Conservation (phyloP, 2,329 filamentous ascomycete species). For the Scleromitrula shiraiana region DNA sequence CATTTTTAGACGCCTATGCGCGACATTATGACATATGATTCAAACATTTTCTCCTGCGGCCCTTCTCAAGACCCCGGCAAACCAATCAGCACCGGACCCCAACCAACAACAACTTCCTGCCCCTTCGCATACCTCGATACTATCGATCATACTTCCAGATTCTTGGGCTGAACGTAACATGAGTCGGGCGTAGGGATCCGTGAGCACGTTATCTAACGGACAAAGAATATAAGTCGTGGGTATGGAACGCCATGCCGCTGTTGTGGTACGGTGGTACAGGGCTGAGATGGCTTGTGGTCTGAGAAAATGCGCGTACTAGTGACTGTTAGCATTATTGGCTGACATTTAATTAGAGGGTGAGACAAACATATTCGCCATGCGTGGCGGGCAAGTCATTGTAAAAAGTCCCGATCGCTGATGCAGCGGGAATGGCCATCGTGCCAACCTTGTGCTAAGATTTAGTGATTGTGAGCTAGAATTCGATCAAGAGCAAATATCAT, state of each 20-base stretch:
- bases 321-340: slow-evolving; percentile 7
- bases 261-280: slow-evolving; percentile 15
- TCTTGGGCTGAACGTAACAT: slow-evolving; percentile 18
- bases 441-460: slow-evolving; percentile 8
- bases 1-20: neutral
- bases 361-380: slow-evolving; percentile 6
- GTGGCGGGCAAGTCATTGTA: slow-evolving; percentile 5
- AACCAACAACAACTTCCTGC: slow-evolving; percentile 14
- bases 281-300: slow-evolving; percentile 11
- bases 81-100: slow-evolving; percentile 7
- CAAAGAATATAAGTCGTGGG: slow-evolving; percentile 23
- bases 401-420: slow-evolving; percentile 3
- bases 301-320: slow-evolving; percentile 30
- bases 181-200: slow-evolving; percentile 17
- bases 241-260: slow-evolving; percentile 25
- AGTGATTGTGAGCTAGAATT: slow-evolving; percentile 4
- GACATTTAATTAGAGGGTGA: slow-evolving; percentile 28
- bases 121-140: slow-evolving; percentile 18
- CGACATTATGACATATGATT: neutral
- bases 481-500: neutral
- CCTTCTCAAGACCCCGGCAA: neutral
- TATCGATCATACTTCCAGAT: slow-evolving; percentile 19
- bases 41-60: slow-evolving; percentile 6
- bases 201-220: slow-evolving; percentile 17
- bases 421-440: slow-evolving; percentile 3